These are phyloP conservation scores for Pestalotiopsis sp. DNA, from an alignment of 2,329 filamentous ascomycete species.

Conservation along the genomic window DNA sequence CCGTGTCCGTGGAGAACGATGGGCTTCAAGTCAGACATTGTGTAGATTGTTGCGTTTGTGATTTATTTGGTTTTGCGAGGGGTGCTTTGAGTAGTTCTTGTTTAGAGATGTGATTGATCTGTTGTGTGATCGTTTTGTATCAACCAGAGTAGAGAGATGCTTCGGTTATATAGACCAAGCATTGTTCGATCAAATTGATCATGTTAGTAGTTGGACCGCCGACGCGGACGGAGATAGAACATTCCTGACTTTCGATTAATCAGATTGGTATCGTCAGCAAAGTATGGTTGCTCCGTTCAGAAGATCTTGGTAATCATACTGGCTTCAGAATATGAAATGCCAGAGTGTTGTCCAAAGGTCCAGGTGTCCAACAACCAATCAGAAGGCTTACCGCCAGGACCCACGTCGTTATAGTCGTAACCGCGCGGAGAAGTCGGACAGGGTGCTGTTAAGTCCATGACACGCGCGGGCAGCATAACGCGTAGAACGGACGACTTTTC, in stretches of 20 bases:
- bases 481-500: background rate
- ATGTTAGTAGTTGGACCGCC: background rate
- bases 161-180: background rate
- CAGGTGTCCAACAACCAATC: background rate
- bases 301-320: background rate
- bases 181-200: background rate
- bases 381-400: conserved; percentile 6
- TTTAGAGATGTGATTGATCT: background rate
- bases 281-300: background rate
- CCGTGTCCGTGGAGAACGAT: conserved; percentile 29
- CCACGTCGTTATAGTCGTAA: background rate
- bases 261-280: background rate
- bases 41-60: background rate
- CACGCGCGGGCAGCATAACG: background rate
- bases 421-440: background rate
- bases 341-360: background rate
- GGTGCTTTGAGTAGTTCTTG: background rate
- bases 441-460: background rate
- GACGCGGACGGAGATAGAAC: background rate
- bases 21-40: conserved; percentile 26
- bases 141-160: background rate
- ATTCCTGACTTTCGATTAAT: background rate
- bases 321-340: background rate
- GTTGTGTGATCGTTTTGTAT: background rate
- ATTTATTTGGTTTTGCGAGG: background rate